phyloP scores from a whole-genome alignment of 805 yeast genomes.

The Starmera dryadoides region DNA sequence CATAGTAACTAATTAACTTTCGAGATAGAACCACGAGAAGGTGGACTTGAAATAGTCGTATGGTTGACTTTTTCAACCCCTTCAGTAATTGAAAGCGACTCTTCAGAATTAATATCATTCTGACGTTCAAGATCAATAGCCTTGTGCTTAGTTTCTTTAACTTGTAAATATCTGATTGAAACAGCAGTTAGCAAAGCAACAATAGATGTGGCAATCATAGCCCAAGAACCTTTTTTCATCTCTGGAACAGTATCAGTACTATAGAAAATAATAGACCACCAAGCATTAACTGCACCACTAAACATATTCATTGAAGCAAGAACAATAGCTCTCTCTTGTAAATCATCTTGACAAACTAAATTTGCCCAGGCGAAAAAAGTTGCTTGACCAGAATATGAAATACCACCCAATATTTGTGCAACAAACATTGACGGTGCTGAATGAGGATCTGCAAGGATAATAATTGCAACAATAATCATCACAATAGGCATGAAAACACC shows the following conservation, averaged over 20 bases:
- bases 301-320: conserved; percentile 63
- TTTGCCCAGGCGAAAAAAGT: conserved; percentile 60
- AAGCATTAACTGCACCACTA: conserved; percentile 54
- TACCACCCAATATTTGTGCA: conserved; percentile 49
- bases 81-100: too few relatives aligned
- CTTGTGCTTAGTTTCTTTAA: conserved; percentile 21
- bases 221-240: conserved; percentile 46
- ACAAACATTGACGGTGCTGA: conserved; percentile 33
- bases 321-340: conserved; percentile 58
- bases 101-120: too few relatives aligned
- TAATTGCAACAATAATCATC: conserved; percentile 38
- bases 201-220: conserved; percentile 46
- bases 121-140: too few relatives aligned
- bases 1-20: too few relatives aligned
- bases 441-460: conserved; percentile 36
- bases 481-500: conserved; percentile 36
- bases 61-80: too few relatives aligned
- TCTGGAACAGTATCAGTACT: conserved; percentile 44
- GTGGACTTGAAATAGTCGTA: too few relatives aligned
- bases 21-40: too few relatives aligned
- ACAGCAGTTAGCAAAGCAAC: conserved; percentile 33
- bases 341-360: conserved; percentile 47
- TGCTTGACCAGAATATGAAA: conserved; percentile 53
- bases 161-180: conserved; percentile 35
- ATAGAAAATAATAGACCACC: conserved; percentile 54